Base-by-base conservation (phyloP, 2,329 filamentous ascomycete species). In the Sporothrix inflata region DNA sequence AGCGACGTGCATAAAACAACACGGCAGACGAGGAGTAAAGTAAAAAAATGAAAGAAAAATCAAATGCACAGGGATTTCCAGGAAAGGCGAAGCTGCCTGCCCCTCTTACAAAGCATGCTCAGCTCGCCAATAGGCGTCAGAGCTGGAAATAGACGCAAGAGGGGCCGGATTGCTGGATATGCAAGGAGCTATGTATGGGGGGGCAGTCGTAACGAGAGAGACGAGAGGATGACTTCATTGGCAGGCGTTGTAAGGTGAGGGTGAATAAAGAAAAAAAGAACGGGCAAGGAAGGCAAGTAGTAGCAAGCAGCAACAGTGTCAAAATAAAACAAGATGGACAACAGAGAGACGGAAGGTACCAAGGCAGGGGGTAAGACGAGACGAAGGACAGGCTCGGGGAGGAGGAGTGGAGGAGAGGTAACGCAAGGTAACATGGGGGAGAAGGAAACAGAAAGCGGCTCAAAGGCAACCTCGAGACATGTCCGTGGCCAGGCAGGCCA, bases 41-140 rank as follows among this genome's bases (percentile, higher is more conserved):
- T n/a, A n/a, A 61, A 16, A 40, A 14, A 51, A 47, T 1, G 27
- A n/a, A 4, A 40, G 53, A 53, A 27, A 60, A 27, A 45, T 40
- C 19, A 70, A 72, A 49, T 61, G 49, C 71, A 65, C 70, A 68
- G 53, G 21, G 27, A 38, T 51, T 42, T 42, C 45, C 38, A 24
- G 30, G 57, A 71, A 55, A 45, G 53, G 21, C 65, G 51, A 19
- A 61, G 24, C 27, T 16, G 38, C 14, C 34, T 71, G 61, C 53
- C 45, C 57, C 65, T 72, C 47, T 65, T 61, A 66, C 30, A 63
- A 72, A 73, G 34, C 69, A 74, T 71, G 69, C 27, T 69, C 66
- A 49, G 69, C 66, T 71, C 69, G 51, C 71, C 63, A 69, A 72
- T 55, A 16, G 65, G 61, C 42, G 42, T 19, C 66, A 61, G 14